Conservation (phyloP, 2,329 filamentous ascomycete genomes). For the Aspergillus arachidicola region DNA sequence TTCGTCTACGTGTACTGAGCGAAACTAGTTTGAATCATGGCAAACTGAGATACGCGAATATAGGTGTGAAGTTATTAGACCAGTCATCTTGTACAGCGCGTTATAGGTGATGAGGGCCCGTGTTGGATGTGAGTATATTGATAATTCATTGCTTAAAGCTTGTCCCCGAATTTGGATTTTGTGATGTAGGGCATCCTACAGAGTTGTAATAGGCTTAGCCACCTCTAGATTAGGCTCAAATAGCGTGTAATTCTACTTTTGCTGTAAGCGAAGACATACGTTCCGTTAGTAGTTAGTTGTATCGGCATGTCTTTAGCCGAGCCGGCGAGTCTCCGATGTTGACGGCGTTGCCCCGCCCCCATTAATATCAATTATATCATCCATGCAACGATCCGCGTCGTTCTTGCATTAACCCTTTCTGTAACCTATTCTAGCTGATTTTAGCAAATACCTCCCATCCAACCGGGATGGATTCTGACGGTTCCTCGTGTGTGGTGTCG, state of each 20-base stretch:
- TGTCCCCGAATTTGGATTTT: background rate
- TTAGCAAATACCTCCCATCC: background rate
- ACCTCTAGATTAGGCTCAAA: background rate
- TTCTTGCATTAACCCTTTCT: background rate
- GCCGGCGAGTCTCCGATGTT: background rate
- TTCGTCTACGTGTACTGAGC: slow-evolving; percentile 61
- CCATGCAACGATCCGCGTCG: background rate
- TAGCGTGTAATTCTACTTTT: background rate
- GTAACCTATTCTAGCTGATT: background rate
- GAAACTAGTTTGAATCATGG: background rate
- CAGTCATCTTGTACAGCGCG: background rate
- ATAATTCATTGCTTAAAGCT: background rate
- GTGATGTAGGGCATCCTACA: background rate
- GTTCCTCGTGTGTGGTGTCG: slow-evolving; percentile 21
- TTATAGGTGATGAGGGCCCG: background rate
- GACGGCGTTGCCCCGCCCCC: background rate
- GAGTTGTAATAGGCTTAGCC: background rate
- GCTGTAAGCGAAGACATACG: background rate
- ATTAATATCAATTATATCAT: background rate
- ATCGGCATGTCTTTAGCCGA: background rate
- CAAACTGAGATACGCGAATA: background rate
- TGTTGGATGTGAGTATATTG: background rate
- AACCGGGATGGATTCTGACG: slow-evolving; percentile 23
- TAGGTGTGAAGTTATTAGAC: background rate
- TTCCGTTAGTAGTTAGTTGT: background rate